Evolutionary conservation across 2,329 filamentous ascomycete genomes (phyloP).

Genomic region (Arthrobotrys sphaeroides): DNA sequence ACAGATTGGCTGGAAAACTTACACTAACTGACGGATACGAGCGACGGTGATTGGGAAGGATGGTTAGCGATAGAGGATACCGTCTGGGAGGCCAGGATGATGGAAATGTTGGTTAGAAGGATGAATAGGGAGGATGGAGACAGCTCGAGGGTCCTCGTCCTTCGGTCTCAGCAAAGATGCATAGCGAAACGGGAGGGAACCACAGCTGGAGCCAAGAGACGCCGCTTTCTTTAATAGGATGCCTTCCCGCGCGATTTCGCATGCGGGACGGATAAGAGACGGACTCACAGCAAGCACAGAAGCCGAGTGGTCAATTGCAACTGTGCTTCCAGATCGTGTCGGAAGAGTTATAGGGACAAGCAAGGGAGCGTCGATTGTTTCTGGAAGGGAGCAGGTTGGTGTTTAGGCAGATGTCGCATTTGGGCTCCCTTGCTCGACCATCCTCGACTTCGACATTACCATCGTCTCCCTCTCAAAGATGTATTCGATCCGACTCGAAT

Average conservation of each 20-base stretch:
- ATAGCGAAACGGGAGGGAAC: background rate
- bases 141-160: background rate
- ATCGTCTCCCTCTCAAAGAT: background rate
- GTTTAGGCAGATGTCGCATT: conserved; percentile 36
- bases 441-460: background rate
- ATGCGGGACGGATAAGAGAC: conserved; percentile 8
- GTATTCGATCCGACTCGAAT: background rate
- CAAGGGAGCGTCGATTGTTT: conserved; percentile 33
- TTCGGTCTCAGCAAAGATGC: background rate
- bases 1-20: background rate
- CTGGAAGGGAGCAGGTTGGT: conserved; percentile 27
- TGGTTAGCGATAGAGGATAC: no score
- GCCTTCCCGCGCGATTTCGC: conserved; percentile 22
- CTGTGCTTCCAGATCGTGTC: conserved; percentile 14
- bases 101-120: background rate
- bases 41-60: no score
- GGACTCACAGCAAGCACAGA: background rate
- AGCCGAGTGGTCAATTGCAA: conserved; percentile 5
- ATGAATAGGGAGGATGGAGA: background rate
- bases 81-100: no score
- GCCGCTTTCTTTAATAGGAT: conserved; percentile 49
- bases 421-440: background rate
- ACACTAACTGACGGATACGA: background rate
- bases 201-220: conserved; percentile 37
- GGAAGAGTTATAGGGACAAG: background rate